phyloP scores from a whole-genome alignment of 2,329 filamentous ascomycete species.

The Rhytidhysteron rufulum region DNA sequence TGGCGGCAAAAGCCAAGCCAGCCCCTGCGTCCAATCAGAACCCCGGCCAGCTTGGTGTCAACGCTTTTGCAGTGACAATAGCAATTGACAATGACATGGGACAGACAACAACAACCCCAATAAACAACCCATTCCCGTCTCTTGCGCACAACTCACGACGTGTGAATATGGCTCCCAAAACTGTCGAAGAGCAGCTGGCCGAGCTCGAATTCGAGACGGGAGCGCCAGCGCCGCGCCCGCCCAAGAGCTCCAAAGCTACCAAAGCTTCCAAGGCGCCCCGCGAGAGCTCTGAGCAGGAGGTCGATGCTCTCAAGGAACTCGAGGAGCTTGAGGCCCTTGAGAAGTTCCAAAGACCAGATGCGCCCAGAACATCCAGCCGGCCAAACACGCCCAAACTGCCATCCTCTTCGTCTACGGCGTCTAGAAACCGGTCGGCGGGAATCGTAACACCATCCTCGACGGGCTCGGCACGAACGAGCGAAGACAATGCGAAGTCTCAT shows the following conservation, averaged over 20 bases:
- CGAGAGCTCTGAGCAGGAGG: conserved; percentile 40
- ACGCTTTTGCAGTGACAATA: too few species aligned
- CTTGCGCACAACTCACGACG: too few species aligned
- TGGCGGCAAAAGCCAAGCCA: conserved; percentile 20
- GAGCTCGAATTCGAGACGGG: conserved; percentile 37
- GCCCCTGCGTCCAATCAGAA: conserved; percentile 22
- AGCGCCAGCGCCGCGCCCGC: conserved; percentile 28
- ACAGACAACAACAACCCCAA: conserved; percentile 7
- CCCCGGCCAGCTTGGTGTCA: too few species aligned
- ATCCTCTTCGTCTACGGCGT: conserved; percentile 39
- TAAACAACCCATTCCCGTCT: not conserved
- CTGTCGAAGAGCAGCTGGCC: conserved; percentile 47
- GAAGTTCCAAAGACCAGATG: conserved; percentile 50
- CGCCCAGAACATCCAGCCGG: conserved; percentile 59
- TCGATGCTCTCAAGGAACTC: conserved; percentile 83
- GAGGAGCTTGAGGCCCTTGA: conserved; percentile 62
- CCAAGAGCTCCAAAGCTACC: conserved; percentile 26
- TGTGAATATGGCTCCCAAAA: conserved; percentile 34
- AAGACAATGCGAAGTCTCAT: conserved; percentile 54
- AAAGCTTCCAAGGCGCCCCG: conserved; percentile 47
- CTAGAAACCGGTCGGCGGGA: conserved; percentile 30
- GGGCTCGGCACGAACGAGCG: conserved; percentile 43
- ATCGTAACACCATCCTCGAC: conserved; percentile 36
- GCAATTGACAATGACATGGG: too few species aligned
- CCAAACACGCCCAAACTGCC: conserved; percentile 75